Evolutionary conservation across 768 basidiomycete genomes (phyloP), one percentile per base, ranked within the genome.

Genomic region (Cantharellus anzutake): DNA sequence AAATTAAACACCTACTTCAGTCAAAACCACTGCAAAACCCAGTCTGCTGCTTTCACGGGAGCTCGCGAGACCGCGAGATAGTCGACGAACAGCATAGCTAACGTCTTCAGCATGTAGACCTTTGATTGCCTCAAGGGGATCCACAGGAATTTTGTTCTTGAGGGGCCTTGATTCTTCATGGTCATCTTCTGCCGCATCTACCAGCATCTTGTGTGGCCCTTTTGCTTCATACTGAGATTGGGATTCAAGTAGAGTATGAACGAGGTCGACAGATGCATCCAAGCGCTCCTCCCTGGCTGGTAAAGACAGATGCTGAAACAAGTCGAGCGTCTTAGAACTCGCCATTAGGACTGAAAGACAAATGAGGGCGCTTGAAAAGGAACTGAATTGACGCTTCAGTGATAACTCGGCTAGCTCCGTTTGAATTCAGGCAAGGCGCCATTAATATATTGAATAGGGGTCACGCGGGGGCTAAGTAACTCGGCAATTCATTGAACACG

Each of bases 11-110:
- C 29, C 11, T 11, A 94, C 93, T 76, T 96, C 93, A 0, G 94
- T 91, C 64, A 99, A 73, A 40, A 92, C 91, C 51, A 99, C 94
- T 4, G 92, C 90, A 68, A 97, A 99, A 16, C 94, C 94, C 42
- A 97, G 73, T 64, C 94, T 73, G 70, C 91, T 94, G 69, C 88
- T 89, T 69, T 99, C 93, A 65, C 92, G 76, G 1, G 91, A 86
- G 69, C 89, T 93, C 0, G 86, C 89, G 39, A 99, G 75, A 7
- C 94, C 94, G 48, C 91, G 77, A 16, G 94, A 73, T 41, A 99
- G 77, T 14, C 94, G 71, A 57, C 87, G 80, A 66, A 98, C 81
- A 3, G 93, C 87, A 68, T 99, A 99, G 3, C 86, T 79, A 1
- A 96, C 88, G 73, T 99, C 94, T 63, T 83, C 85, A 2, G 88